Conservation (phyloP, 2,329 filamentous ascomycete species). For the Fusarium verticillioides region DNA sequence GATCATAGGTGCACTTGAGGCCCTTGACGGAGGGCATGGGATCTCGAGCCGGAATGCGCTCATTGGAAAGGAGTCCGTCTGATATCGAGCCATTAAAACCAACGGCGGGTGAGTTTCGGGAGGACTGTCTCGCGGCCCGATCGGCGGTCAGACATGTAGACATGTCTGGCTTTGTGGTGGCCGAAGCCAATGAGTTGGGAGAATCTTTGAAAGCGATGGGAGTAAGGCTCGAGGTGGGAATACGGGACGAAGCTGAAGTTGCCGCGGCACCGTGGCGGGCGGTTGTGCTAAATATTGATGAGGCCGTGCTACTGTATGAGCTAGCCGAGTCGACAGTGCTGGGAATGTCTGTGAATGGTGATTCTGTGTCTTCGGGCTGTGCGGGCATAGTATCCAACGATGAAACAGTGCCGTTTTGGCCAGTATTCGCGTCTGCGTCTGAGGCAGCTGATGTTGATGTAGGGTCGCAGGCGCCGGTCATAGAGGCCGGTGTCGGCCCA, state of each 20-base stretch:
- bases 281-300: conserved; percentile 74
- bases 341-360: conserved; percentile 71
- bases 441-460: conserved; percentile 36
- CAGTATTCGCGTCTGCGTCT: conserved; percentile 42
- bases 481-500: conserved; percentile 24
- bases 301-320: conserved; percentile 76
- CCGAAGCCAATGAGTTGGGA: conserved; percentile 60
- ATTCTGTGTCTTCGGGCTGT: conserved; percentile 67
- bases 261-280: conserved; percentile 55
- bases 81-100: conserved; percentile 49
- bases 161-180: conserved; percentile 64
- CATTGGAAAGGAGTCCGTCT: conserved; percentile 49
- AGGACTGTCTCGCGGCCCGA: conserved; percentile 43
- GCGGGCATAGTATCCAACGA: conserved; percentile 43
- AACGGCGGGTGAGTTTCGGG: conserved; percentile 45
- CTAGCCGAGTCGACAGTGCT: conserved; percentile 78
- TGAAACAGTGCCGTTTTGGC: conserved; percentile 32
- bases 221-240: conserved; percentile 58
- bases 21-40: conserved; percentile 64
- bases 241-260: conserved; percentile 53
- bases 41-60: conserved; percentile 67
- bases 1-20: conserved; percentile 70
- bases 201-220: conserved; percentile 65
- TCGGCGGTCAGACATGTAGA: conserved; percentile 63
- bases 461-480: conserved; percentile 40